Conservation (phyloP, 495 filamentous ascomycete species). For the Tuber melanosporum region DNA sequence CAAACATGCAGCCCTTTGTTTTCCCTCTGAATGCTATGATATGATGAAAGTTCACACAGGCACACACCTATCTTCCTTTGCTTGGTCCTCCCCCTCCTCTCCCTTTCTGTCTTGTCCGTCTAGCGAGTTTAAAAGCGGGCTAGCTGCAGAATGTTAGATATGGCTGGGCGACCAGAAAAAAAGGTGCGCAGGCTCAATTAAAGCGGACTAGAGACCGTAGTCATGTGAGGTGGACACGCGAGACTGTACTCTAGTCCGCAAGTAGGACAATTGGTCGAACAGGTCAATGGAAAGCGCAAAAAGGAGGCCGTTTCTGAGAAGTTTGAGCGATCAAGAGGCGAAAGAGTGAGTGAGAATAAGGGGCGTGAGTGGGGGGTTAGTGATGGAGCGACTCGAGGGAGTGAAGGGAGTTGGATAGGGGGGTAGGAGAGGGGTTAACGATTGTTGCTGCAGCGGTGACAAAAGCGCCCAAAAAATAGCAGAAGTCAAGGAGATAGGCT, state of each 20-base stretch:
- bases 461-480: neutral
- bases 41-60: neutral
- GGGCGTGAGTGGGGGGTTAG: neutral
- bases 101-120: neutral
- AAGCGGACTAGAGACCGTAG: neutral
- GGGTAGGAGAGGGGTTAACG: neutral
- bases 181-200: neutral
- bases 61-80: neutral
- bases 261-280: neutral
- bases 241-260: neutral
- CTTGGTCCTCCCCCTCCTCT: neutral
- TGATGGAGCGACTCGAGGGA: neutral
- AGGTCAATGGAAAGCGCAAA: neutral
- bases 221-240: conserved; percentile 1
- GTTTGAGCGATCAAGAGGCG: neutral
- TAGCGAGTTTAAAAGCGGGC: neutral
- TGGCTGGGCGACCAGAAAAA: neutral
- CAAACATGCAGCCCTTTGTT: neutral
- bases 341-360: neutral
- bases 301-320: neutral
- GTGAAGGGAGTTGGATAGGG: neutral
- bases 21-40: neutral
- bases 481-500: neutral
- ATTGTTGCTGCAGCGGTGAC: neutral
- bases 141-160: neutral